A percentile compares a stretch with the other conserved stretches of the same genome.
phyloP scores from a whole-genome alignment of 805 yeast genomes.

The Pichia paraexigua region DNA sequence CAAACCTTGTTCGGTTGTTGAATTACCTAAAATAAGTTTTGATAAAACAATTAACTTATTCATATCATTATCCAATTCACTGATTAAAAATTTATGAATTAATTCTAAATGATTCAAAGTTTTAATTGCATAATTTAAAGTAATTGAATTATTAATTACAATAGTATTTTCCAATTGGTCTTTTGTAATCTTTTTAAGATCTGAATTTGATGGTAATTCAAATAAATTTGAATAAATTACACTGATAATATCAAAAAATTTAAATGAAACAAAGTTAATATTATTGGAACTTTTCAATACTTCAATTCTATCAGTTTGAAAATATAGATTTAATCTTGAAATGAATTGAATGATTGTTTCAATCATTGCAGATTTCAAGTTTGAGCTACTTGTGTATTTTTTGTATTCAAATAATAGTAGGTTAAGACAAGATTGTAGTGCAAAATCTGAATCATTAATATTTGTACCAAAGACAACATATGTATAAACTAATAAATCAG shows the following conservation, averaged over 20 bases:
- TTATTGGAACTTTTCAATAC: slow-evolving; percentile 16
- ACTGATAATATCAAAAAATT: slow-evolving; percentile 23
- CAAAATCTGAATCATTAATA: slow-evolving; percentile 17
- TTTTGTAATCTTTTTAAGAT: slow-evolving; percentile 12
- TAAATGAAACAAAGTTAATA: slow-evolving; percentile 24
- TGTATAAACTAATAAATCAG: slow-evolving; percentile 28
- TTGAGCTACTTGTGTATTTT: slow-evolving; percentile 8
- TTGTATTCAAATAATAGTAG: slow-evolving; percentile 16
- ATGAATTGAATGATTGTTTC: slow-evolving; percentile 26
- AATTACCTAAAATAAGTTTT: slow-evolving; percentile 18
- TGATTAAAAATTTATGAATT: slow-evolving; percentile 23
- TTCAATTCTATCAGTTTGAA: slow-evolving; percentile 22
- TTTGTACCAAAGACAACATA: slow-evolving; percentile 25
- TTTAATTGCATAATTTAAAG: slow-evolving; percentile 16
- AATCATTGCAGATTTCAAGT: slow-evolving; percentile 20
- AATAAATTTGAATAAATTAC: slow-evolving; percentile 20
- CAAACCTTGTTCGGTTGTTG: slow-evolving; percentile 2
- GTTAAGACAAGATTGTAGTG: slow-evolving; percentile 20
- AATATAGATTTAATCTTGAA: slow-evolving; percentile 25
- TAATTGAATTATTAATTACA: slow-evolving; percentile 6
- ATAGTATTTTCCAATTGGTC: slow-evolving; percentile 11
- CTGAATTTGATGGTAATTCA: slow-evolving; percentile 11
- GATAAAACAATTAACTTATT: slow-evolving; percentile 27
- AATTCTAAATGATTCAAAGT: slow-evolving; percentile 23
- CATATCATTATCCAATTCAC: slow-evolving; percentile 27